phyloP scores from a whole-genome alignment of 805 yeast genomes.

The Zygoascus tannicola region DNA sequence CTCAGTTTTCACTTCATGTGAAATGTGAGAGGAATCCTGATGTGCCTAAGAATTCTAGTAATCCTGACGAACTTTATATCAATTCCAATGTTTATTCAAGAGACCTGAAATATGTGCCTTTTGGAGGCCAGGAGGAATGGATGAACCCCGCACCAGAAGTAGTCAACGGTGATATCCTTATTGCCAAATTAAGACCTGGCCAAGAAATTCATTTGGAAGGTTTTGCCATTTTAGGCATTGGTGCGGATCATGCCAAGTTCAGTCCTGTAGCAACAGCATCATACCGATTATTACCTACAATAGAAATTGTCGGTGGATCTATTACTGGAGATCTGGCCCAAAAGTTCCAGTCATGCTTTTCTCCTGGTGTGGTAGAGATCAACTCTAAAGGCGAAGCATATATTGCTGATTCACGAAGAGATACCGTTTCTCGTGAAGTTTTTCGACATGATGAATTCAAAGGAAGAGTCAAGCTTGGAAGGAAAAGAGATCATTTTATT shows the following conservation, averaged over 20 bases:
- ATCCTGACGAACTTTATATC: slow-evolving; percentile 74
- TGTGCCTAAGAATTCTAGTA: slow-evolving; percentile 66
- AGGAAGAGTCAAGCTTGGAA: slow-evolving; percentile 83
- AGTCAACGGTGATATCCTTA: slow-evolving; percentile 76
- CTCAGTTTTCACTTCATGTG: slow-evolving; percentile 72
- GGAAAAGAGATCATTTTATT: slow-evolving; percentile 85
- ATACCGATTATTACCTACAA: slow-evolving; percentile 83
- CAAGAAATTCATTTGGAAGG: slow-evolving; percentile 88
- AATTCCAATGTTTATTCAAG: slow-evolving; percentile 83
- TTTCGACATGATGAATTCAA: slow-evolving; percentile 86
- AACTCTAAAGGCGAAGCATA: slow-evolving; percentile 58
- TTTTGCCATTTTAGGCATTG: slow-evolving; percentile 86
- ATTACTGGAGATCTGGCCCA: slow-evolving; percentile 68
- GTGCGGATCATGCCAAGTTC: slow-evolving; percentile 93
- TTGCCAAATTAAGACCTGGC: slow-evolving; percentile 93
- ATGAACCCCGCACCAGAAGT: slow-evolving; percentile 49
- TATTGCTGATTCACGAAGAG: slow-evolving; percentile 85
- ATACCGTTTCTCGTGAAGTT: slow-evolving; percentile 95
- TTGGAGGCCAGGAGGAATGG: slow-evolving; percentile 70
- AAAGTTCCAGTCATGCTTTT: slow-evolving; percentile 82
- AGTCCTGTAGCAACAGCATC: slow-evolving; percentile 97
- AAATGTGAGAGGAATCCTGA: slow-evolving; percentile 79
- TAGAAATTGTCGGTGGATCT: slow-evolving; percentile 54
- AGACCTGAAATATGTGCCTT: slow-evolving; percentile 84
- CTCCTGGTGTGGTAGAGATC: slow-evolving; percentile 83